phyloP scores from a whole-genome alignment of 192 early-diverging fungal genomes.

The Podila verticillata region DNA sequence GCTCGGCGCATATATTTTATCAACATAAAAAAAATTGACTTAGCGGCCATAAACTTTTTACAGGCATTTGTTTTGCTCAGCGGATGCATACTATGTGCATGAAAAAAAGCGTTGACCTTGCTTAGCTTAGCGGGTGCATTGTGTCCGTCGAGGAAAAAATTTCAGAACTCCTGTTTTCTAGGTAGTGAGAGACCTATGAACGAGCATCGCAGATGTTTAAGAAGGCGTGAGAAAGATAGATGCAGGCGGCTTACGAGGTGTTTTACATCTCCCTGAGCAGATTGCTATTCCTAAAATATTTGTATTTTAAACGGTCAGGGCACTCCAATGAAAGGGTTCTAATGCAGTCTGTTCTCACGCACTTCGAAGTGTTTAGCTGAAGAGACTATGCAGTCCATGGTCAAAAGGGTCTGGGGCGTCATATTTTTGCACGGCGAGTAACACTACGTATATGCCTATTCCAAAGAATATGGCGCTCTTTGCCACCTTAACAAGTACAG shows the following conservation, averaged over 20 bases:
- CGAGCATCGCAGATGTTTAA: no score
- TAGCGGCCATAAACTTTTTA: no score
- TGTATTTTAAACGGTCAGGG: no score
- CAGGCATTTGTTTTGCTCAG: no score
- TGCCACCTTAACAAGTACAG: constrained; percentile 3
- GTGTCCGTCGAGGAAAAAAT: no score
- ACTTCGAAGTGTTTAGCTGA: constrained; percentile 1
- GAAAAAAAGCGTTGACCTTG: no score
- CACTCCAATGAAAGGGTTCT: neutral
- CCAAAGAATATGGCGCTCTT: constrained; percentile 6
- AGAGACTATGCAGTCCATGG: constrained; percentile 1
- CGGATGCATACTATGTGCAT: no score
- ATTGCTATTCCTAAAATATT: neutral
- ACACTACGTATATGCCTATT: constrained; percentile 3
- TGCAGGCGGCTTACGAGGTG: neutral
- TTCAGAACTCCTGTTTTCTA: neutral
- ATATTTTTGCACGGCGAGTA: neutral
- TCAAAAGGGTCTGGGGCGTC: constrained; percentile 1
- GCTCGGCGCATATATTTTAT: constrained; percentile 6
- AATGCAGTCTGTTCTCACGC: constrained; percentile 3
- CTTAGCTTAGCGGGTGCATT: no score
- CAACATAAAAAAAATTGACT: no score
- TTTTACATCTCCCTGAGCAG: neutral
- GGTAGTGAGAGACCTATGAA: no score
- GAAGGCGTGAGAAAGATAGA: neutral